Evolutionary conservation across 2,329 filamentous ascomycete genomes (phyloP), one percentile per base, ranked within the genome.

Genomic region (Cytospora chrysosperma): DNA sequence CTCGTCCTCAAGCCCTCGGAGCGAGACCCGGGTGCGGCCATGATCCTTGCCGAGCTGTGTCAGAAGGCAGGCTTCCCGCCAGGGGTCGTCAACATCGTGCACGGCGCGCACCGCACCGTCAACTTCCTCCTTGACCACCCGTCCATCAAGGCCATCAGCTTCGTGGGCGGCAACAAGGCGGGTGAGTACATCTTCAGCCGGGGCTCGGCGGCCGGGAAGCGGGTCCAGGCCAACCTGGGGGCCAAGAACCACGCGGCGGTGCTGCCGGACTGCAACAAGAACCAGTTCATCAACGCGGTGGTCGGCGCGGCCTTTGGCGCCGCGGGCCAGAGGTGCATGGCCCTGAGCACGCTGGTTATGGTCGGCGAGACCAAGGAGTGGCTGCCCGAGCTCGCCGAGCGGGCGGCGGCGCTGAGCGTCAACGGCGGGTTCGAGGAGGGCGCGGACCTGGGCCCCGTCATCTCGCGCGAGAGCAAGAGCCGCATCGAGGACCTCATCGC

Each of bases 241-340:
- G 91, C 91, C 69, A 95, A 95, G 85, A 95, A 95, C 82, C 91
- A 95, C 75, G 91, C 91, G 30, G 89, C 90, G 59, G 88, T 95
- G 32, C 84, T 94, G 66, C 91, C 91, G 21, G 91, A 95, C 80
- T 90, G 88, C 81, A 93, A 95, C 82, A 94, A 93, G 85, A 93
- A 95, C 81, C 90, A 93, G 71, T 91, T 92, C 69, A 79, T 95
- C 71, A 95, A 94, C 78, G 89, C 90, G 51, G 91, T 95, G 68
- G 85, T 91, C 5, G 92, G 91, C 68, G 91, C 92, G 37, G 91
- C 92, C 26, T 95, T 95, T 69, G 91, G 91, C 68, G 91, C 91
- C 67, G 91, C 91, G 27, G 91, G 91, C 43, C 91, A 95, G 81
- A 83, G 91, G 67, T 95, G 91, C 78, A 95, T 95, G 91, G 91